Base-by-base conservation (phyloP, 1,284 basidiomycete species). In the Golubevia sp. region DNA sequence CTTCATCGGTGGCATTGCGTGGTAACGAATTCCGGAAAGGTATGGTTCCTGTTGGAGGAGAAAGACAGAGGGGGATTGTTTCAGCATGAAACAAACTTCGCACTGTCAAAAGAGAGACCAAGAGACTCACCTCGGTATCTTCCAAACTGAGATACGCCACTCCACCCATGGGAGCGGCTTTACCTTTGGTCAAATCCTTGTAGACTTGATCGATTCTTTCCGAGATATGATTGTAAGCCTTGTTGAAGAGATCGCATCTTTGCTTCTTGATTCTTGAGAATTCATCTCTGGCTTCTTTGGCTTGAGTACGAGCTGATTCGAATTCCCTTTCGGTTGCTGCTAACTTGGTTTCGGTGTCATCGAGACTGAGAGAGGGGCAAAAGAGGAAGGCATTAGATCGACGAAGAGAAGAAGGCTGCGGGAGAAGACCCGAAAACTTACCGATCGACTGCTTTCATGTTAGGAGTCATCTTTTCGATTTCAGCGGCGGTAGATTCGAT, bases 1-100 rank as follows among this genome's bases (percentile, higher is more conserved):
- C 84, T 99, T 99, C 90, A 98, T 96, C 0, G 95, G 95, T 0
- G 96, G 96, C 92, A 99, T 99, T 0, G 95, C 94, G 82, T 97
- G 95, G 83, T 98, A 99, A 84, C 96, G 97, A 85, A 99, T 93
- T 62, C 96, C 97, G 26, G 91, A 92, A 24, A 89, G 88, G 77
- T 99, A 99, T 0, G 97, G 97, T 87, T 99, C 97, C 91, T 97
- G 67, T 21, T 64, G 5, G 21, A 53, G 5, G 21, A 53, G 15
- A 48, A 21, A 24, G 56, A 21, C 57, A 26, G 11, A n/a, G n/a
- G n/a, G n/a, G n/a, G n/a, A n/a, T n/a, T n/a, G n/a, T n/a, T n/a
- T n/a, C n/a, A n/a, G n/a, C n/a, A n/a, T n/a, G n/a, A n/a, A n/a
- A n/a, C n/a, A n/a, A n/a, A n/a, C n/a, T 27, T n/a, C 11, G 26